These are phyloP conservation scores for Xylaria flabelliformis DNA, from an alignment of 495 filamentous ascomycete genomes.

Conservation along the genomic window DNA sequence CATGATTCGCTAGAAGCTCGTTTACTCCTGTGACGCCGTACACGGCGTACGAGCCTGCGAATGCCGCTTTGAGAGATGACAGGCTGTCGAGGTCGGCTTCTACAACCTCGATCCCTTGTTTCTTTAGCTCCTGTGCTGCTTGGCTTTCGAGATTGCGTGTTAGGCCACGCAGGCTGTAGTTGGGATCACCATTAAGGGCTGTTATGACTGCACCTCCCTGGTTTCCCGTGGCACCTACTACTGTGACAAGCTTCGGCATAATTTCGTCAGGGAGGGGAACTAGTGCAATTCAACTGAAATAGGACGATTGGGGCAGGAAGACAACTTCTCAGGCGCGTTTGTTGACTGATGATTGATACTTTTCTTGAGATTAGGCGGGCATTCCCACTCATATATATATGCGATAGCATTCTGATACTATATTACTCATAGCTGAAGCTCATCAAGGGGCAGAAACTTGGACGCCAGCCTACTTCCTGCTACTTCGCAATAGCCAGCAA, in stretches of 20 bases:
- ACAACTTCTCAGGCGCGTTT: background rate
- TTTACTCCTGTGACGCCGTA: slow-evolving; percentile 64
- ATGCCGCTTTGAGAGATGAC: slow-evolving; percentile 52
- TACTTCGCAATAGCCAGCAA: background rate
- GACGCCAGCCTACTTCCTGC: background rate
- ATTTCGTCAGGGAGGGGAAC: background rate
- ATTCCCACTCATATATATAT: slow-evolving; percentile 7
- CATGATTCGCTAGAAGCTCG: slow-evolving; percentile 44
- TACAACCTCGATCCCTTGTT: slow-evolving; percentile 47
- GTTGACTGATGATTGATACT: background rate
- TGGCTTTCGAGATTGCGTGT: slow-evolving; percentile 49
- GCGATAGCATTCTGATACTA: background rate
- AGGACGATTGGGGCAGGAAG: background rate
- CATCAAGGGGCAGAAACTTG: too few species aligned
- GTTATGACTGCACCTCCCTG: slow-evolving; percentile 54
- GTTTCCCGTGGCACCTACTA: slow-evolving; percentile 55
- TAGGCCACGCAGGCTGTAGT: slow-evolving; percentile 50
- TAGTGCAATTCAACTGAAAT: background rate
- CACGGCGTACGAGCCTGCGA: slow-evolving; percentile 60
- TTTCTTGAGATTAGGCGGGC: background rate
- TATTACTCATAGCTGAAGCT: background rate
- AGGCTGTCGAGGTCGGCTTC: slow-evolving; percentile 58
- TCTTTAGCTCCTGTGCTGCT: slow-evolving; percentile 42
- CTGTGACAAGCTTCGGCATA: slow-evolving; percentile 42
- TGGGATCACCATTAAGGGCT: slow-evolving; percentile 38